These are phyloP conservation scores for Begonia fuchsioides DNA, from an alignment of 306 rosid genomes.

Conservation along the genomic window DNA sequence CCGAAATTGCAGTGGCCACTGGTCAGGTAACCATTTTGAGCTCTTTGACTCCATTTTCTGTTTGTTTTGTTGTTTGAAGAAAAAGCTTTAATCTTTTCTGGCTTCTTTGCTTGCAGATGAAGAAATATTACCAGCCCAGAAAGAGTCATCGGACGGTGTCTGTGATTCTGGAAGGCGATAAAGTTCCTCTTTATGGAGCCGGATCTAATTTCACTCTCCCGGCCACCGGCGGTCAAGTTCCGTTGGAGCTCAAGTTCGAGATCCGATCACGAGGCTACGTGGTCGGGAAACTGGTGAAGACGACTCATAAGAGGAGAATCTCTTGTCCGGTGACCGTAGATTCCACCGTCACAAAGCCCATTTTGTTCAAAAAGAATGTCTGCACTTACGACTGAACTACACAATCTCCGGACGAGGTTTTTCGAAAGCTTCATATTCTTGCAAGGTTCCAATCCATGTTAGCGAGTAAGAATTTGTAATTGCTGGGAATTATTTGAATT, in stretches of 20 bases:
- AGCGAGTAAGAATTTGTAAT: neutral
- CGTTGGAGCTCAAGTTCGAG: slow-evolving; percentile 37
- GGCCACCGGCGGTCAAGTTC: slow-evolving; percentile 32
- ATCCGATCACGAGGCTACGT: slow-evolving; percentile 58
- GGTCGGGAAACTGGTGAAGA: slow-evolving; percentile 73
- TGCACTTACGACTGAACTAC: slow-evolving; percentile 35
- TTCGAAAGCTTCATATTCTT: no score
- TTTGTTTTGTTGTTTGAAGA: no score
- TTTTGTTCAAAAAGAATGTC: slow-evolving; percentile 50
- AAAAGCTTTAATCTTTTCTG: neutral
- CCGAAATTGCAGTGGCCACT: slow-evolving; percentile 60
- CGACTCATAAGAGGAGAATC: slow-evolving; percentile 44
- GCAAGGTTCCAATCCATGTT: neutral
- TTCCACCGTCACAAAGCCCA: slow-evolving; percentile 40
- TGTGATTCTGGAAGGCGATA: slow-evolving; percentile 39
- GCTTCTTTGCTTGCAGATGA: slow-evolving; percentile 35
- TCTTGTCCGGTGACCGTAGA: slow-evolving; percentile 50
- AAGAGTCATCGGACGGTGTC: slow-evolving; percentile 39
- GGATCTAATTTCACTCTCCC: slow-evolving; percentile 38
- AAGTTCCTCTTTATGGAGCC: slow-evolving; percentile 85
- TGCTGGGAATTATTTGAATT: neutral
- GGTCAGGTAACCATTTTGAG: slow-evolving; percentile 44
- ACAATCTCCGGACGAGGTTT: neutral
- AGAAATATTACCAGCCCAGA: slow-evolving; percentile 79
- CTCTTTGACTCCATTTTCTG: neutral